Evolutionary conservation across 257 asterid genomes (phyloP), one percentile per base, ranked within the genome.

Genomic region (Rhazya stricta): DNA sequence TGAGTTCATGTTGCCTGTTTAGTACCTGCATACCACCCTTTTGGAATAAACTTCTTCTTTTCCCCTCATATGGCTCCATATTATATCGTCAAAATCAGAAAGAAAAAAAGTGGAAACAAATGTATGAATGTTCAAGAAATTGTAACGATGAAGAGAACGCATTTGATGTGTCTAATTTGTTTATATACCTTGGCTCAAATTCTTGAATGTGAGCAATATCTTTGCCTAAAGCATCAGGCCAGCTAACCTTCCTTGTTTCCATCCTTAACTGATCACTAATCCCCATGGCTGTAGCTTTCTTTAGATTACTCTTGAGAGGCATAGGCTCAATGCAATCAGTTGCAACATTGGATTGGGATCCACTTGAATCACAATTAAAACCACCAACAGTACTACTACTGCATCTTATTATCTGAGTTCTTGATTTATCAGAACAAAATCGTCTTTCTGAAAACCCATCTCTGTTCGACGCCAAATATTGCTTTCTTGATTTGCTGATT

Each of bases 221-320:
- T 78, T 80, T 80, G 74, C 92, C 96, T 75, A 86, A 87, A 53
- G 90, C 85, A 81, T 89, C 96, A 39, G 91, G 78, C 96, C 96
- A 89, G 66, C 84, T 89, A 50, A 89, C 91, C 79, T 79, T 89
- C 80, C 96, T 89, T 73, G 82, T 78, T 57, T 71, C 79, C 42
- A 58, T 9, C 29, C 66, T 62, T 1, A 60, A 9, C 32, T 19
- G 60, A 61, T 73, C 23, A 72, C 43, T 70, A 68, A 72, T 60
- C 73, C 72, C 65, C 61, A 71, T 56, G 46, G 67, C 53, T 80
- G 84, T 54, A 58, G 56, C 78, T 68, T 82, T 89, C 88, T 88
- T 89, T 73, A 89, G 86, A 78, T 86, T 89, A 80, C 92, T 89
- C 85, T 85, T 89, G 18, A 86, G 82, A 67, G 89, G 88, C 72